Evolutionary conservation across 163 green algal genomes (phyloP), one percentile per base, ranked within the genome.

Genomic region (Volvox carteri): DNA sequence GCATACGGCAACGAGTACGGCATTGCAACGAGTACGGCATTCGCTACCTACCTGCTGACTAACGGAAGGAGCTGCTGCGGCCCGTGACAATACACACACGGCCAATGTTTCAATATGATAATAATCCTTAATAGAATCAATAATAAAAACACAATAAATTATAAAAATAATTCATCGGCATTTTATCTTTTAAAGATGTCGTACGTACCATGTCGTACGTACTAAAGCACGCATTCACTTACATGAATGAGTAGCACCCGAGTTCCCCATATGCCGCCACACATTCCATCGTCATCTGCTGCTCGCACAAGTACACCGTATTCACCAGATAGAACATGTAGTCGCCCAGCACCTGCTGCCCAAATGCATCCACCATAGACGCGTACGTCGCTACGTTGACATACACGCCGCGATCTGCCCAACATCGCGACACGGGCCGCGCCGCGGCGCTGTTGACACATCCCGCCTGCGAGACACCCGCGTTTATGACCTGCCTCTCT

Each of bases 251-350:
- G 6, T 75, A 75, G 65, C 65, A 75, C 30, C 30, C 65, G 30
- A 75, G 30, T 33, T 75, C 33, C 12, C 65, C 65, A 9, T 48
- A 35, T 12, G 30, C 46, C 33, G 33, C 65, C 65, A 75, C 65
- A 33, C 65, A 75, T 9, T 75, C 33, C 65, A 28, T 12, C 1
- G 30, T 75, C 65, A 75, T 75, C 65, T 75, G 65, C 65, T 23
- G 65, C 65, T 75, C 65, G 35, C 65, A 75, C 65, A 75, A 25
- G 30, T 75, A 75, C 30, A 11, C 9, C 35, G 33, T 35, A 2
- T 75, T 7, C 65, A 75, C 65, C 65, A 75, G 35, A 28, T 44
- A 46, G 30, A 75, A 75, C 30, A 75, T 48, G 65, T 75, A 75
- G 65, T 75, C 65, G n/a, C 12, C 9, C 65, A 75, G 65, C 30